Evolutionary conservation across 2,329 filamentous ascomycete genomes (phyloP).

Genomic region (Nothopassalora personata): DNA sequence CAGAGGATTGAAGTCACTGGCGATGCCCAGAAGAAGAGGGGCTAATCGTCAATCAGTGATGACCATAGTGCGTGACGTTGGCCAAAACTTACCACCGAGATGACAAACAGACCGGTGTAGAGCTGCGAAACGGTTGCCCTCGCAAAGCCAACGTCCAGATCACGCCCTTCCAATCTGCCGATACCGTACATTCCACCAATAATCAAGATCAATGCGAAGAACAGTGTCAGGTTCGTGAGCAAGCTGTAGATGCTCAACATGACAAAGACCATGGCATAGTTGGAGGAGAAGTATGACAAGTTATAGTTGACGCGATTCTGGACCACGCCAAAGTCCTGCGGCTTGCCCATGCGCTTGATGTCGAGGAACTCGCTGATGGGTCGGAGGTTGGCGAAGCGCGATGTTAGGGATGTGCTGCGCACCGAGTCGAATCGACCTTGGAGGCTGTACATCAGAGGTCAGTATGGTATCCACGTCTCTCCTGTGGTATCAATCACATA

Average conservation of each 20-base stretch:
- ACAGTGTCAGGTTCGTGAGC: conserved; percentile 76
- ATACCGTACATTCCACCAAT: conserved; percentile 85
- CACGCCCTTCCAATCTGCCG: conserved; percentile 79
- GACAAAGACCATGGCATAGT: conserved; percentile 88
- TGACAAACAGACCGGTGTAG: conserved; percentile 78
- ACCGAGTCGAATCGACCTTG: conserved; percentile 78
- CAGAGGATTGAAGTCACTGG: conserved; percentile 82
- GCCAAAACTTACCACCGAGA: conserved; percentile 53
- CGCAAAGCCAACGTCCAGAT: conserved; percentile 79
- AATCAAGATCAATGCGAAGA: conserved; percentile 90
- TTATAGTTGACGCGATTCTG: conserved; percentile 97
- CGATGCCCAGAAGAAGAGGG: conserved; percentile 77
- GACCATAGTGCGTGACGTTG: neutral
- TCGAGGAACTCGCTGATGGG: conserved; percentile 93
- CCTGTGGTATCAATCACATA: conserved; percentile 7
- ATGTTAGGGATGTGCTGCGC: conserved; percentile 69
- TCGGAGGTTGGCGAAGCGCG: conserved; percentile 86
- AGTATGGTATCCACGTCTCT: conserved; percentile 1
- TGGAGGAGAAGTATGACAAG: conserved; percentile 93
- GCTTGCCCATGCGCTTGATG: conserved; percentile 92
- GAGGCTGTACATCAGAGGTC: conserved; percentile 39
- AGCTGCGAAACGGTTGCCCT: conserved; percentile 86
- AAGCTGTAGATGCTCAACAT: conserved; percentile 96
- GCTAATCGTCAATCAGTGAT: conserved; percentile 32
- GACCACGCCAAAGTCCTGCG: conserved; percentile 80